These are phyloP conservation scores for Aspergillus niger DNA, from an alignment of 2,329 filamentous ascomycete species.

Conservation along the genomic window DNA sequence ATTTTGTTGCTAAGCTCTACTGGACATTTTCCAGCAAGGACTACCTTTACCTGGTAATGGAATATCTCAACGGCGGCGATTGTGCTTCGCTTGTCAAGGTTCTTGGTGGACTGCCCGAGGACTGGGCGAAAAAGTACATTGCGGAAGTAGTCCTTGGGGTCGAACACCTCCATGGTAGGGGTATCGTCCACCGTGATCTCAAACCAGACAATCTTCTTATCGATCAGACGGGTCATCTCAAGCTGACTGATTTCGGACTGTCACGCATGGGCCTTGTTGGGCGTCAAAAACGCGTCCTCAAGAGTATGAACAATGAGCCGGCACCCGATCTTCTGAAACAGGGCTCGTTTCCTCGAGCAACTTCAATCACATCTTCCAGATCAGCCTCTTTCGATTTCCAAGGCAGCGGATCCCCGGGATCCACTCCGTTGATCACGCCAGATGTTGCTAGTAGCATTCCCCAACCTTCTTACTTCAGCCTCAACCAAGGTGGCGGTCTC, in stretches of 20 bases:
- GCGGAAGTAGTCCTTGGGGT: constrained; percentile 96
- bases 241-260: constrained; percentile 94
- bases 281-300: constrained; percentile 90
- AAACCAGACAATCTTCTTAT: constrained; percentile 98
- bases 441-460: constrained; percentile 67
- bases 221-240: constrained; percentile 93
- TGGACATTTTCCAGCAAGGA: constrained; percentile 99
- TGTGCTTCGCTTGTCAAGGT: constrained; percentile 96
- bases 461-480: constrained; percentile 90
- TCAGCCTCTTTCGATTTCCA: constrained; percentile 93
- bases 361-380: constrained; percentile 84
- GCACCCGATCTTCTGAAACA: constrained; percentile 90
- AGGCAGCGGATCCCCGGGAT: constrained; percentile 73
- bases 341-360: constrained; percentile 82
- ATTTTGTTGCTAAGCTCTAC: constrained; percentile 97
- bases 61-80: constrained; percentile 96
- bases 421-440: constrained; percentile 85
- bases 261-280: constrained; percentile 97
- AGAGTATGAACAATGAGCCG: constrained; percentile 69
- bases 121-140: constrained; percentile 97
- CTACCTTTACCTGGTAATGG: constrained; percentile 98
- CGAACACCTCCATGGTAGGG: constrained; percentile 88
- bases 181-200: constrained; percentile 93
- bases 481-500: constrained; percentile 54
- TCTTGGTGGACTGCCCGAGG: constrained; percentile 85